Conservation (phyloP, 768 basidiomycete species). For the Leccinum rimulosum region DNA sequence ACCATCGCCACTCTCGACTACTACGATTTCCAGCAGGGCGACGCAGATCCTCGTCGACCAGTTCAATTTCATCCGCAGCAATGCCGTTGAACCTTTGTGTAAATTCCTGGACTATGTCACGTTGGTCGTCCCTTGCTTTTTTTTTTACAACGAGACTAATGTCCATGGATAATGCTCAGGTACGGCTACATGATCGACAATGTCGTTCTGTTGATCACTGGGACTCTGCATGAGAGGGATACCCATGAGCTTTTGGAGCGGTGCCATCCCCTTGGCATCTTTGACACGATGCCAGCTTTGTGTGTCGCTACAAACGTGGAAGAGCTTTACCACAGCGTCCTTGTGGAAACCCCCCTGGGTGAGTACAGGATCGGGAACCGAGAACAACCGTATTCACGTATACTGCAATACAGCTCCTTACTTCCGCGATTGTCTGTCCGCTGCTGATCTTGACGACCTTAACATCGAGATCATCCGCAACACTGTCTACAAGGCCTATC, state of each 20-base stretch:
- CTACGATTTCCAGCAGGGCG: slow-evolving; percentile 95
- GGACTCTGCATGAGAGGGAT: slow-evolving; percentile 94
- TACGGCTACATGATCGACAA: slow-evolving; percentile 99
- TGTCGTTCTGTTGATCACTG: slow-evolving; percentile 94
- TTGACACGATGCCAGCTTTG: slow-evolving; percentile 98
- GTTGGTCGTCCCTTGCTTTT: slow-evolving; percentile 46
- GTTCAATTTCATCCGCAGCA: slow-evolving; percentile 90
- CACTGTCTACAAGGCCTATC: slow-evolving; percentile 97
- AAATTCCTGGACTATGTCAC: slow-evolving; percentile 98
- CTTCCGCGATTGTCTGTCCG: slow-evolving; percentile 93
- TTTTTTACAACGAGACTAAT: slow-evolving; percentile 3
- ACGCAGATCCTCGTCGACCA: slow-evolving; percentile 95
- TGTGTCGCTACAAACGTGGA: slow-evolving; percentile 99
- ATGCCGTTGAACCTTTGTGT: slow-evolving; percentile 86
- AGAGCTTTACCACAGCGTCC: slow-evolving; percentile 93
- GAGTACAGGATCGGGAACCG: slow-evolving; percentile 27
- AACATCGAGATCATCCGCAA: slow-evolving; percentile 99
- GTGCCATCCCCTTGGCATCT: slow-evolving; percentile 95
- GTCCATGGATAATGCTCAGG: slow-evolving; percentile 39
- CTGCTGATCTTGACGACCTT: slow-evolving; percentile 94
- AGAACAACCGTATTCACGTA: slow-evolving; percentile 5
- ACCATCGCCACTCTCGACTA: slow-evolving; percentile 87
- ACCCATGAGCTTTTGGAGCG: slow-evolving; percentile 95
- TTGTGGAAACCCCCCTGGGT: slow-evolving; percentile 98
- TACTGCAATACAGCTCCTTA: slow-evolving; percentile 65